Conservation (phyloP, 1,284 basidiomycete species). For the Pseudomicrostroma phylloplanum region DNA sequence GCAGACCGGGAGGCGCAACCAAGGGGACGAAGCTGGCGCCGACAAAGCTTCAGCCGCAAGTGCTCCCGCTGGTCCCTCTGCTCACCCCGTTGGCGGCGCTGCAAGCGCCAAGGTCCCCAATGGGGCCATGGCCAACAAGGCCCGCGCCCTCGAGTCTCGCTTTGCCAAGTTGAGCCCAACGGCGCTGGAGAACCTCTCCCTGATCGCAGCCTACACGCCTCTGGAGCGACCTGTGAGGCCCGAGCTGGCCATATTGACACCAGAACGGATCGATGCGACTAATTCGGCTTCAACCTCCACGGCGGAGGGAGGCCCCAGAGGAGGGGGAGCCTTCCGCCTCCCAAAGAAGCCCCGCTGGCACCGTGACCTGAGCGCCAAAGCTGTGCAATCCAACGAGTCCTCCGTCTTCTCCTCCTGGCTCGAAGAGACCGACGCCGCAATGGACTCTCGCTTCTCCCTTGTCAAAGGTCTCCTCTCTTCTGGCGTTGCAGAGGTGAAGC, state of each 20-base stretch:
- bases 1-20: too few species aligned
- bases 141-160: conserved; percentile 19
- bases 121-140: too few species aligned
- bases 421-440: conserved; percentile 21
- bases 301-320: too few species aligned
- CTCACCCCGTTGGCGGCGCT: too few species aligned
- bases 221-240: conserved; percentile 22
- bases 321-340: conserved; percentile 19
- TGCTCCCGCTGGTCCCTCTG: too few species aligned
- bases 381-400: conserved; percentile 29
- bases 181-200: conserved; percentile 30
- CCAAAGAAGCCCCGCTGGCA: conserved; percentile 36
- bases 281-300: not conserved
- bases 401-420: conserved; percentile 37
- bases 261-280: conserved; percentile 4
- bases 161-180: conserved; percentile 32
- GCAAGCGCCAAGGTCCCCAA: too few species aligned
- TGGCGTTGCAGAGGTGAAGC: not conserved
- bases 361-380: conserved; percentile 29
- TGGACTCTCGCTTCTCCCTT: not conserved
- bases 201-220: conserved; percentile 27
- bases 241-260: conserved; percentile 12
- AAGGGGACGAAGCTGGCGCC: too few species aligned
- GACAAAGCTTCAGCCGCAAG: too few species aligned
- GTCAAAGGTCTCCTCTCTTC: not conserved